These are phyloP conservation scores for Triticum dicoccoides DNA, from an alignment of 176 grass and related monocot species.

Conservation along the genomic window DNA sequence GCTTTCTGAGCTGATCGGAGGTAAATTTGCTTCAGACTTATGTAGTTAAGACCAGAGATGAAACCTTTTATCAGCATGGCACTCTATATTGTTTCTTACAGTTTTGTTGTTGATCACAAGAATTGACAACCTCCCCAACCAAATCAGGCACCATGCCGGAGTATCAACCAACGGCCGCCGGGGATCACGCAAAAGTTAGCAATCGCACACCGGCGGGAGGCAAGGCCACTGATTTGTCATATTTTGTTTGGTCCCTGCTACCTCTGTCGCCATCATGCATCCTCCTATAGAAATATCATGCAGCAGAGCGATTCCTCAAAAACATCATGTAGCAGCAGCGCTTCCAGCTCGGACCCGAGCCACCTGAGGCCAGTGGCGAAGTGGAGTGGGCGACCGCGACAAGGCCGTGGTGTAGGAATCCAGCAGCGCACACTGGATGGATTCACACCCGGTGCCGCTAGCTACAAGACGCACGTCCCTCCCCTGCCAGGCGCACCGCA, in stretches of 20 bases:
- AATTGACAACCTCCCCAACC: too few species aligned
- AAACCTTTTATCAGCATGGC: too few species aligned
- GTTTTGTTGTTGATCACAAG: too few species aligned
- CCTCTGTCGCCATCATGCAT: background rate
- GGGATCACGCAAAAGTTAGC: background rate
- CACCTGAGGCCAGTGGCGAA: background rate
- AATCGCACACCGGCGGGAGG: background rate
- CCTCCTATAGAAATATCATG: background rate
- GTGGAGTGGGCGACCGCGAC: constrained; percentile 21
- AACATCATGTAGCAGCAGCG: background rate
- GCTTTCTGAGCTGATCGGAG: too few species aligned
- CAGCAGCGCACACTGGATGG: background rate
- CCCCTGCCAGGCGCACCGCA: background rate
- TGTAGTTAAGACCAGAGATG: too few species aligned
- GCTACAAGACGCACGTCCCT: background rate
- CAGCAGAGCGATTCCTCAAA: background rate
- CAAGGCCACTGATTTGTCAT: background rate
- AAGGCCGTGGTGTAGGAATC: constrained; percentile 26
- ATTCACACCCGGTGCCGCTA: background rate
- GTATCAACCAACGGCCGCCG: background rate
- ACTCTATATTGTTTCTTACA: too few species aligned
- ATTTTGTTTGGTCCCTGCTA: background rate
- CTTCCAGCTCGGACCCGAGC: background rate
- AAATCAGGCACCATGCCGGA: background rate
- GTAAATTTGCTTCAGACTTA: too few species aligned